Conservation (phyloP, 495 filamentous ascomycete genomes). For the Achaetomiella virescens region DNA sequence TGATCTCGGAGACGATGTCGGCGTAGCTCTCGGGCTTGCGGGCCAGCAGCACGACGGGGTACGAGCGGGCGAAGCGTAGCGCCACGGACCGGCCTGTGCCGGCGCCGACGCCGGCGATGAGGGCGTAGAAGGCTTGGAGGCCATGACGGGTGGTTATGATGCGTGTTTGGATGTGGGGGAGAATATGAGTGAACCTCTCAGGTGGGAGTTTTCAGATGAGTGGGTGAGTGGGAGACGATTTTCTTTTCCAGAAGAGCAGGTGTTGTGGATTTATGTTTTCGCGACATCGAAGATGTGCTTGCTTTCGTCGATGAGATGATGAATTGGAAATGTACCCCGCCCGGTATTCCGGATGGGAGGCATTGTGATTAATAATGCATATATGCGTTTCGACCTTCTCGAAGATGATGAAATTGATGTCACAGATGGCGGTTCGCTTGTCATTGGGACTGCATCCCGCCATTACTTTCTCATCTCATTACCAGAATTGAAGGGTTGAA, state of each 20-base stretch:
- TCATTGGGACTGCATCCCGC: not conserved
- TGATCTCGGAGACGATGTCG: constrained; percentile 67
- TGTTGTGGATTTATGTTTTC: no score
- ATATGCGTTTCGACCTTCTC: not conserved
- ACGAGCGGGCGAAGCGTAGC: constrained; percentile 60
- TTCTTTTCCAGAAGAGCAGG: no score
- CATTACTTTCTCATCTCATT: not conserved
- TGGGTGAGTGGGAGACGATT: no score
- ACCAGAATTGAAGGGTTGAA: no score
- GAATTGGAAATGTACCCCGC: constrained; percentile 11
- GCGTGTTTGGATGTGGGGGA: not conserved
- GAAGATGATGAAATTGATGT: constrained; percentile 6
- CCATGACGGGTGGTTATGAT: constrained; percentile 19
- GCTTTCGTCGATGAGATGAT: constrained; percentile 6
- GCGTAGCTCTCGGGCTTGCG: constrained; percentile 62
- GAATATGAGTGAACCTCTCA: not conserved
- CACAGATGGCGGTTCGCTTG: not conserved
- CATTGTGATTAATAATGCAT: constrained; percentile 16
- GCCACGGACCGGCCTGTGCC: constrained; percentile 60
- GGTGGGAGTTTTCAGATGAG: no score
- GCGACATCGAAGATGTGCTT: constrained; percentile 8
- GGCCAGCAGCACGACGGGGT: constrained; percentile 71
- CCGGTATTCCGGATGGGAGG: not conserved
- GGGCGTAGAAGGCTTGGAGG: constrained; percentile 51
- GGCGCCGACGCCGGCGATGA: constrained; percentile 69